A percentile compares a stretch with the other conserved stretches of the same genome.
phyloP scores from a whole-genome alignment of 768 basidiomycete genomes.

The Lentinula guzmanii region DNA sequence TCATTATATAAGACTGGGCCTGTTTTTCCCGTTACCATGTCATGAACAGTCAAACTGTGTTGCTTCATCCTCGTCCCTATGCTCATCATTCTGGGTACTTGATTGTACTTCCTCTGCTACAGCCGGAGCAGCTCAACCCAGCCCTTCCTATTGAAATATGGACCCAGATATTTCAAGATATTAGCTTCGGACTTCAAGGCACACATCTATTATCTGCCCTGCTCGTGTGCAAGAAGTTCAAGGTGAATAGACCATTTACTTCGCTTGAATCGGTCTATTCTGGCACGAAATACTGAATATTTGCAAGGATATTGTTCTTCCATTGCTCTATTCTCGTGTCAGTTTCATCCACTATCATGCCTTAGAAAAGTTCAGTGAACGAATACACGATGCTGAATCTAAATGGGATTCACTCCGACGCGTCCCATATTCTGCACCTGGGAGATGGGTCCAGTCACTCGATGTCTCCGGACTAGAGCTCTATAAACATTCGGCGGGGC shows the following conservation, averaged over 20 bases:
- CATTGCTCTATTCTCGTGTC: conserved; percentile 58
- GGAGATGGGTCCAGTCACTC: conserved; percentile 76
- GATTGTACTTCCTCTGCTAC: conserved; percentile 64
- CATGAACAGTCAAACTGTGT: conserved; percentile 7
- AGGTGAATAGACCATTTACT: conserved; percentile 22
- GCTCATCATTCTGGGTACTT: conserved; percentile 53
- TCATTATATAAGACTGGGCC: not conserved
- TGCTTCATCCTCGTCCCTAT: conserved; percentile 66
- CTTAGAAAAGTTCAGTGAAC: conserved; percentile 54
- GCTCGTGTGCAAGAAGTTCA: conserved; percentile 40
- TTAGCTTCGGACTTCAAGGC: conserved; percentile 15
- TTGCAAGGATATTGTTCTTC: conserved; percentile 55
- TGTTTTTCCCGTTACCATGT: not conserved
- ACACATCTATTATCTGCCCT: conserved; percentile 28
- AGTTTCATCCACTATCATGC: conserved; percentile 33
- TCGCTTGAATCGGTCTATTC: not conserved
- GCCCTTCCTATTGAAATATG: conserved; percentile 69
- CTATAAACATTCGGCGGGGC: not conserved
- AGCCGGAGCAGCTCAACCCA: conserved; percentile 41
- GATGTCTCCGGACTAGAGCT: conserved; percentile 57
- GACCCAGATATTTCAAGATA: conserved; percentile 49
- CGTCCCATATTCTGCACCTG: conserved; percentile 82
- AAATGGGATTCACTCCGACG: conserved; percentile 87
- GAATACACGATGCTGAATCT: conserved; percentile 57
- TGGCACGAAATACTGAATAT: not conserved